Evolutionary conservation across 1,139 yeast genomes (phyloP), one percentile per base, ranked within the genome.

Genomic region (Scheffersomyces titani): DNA sequence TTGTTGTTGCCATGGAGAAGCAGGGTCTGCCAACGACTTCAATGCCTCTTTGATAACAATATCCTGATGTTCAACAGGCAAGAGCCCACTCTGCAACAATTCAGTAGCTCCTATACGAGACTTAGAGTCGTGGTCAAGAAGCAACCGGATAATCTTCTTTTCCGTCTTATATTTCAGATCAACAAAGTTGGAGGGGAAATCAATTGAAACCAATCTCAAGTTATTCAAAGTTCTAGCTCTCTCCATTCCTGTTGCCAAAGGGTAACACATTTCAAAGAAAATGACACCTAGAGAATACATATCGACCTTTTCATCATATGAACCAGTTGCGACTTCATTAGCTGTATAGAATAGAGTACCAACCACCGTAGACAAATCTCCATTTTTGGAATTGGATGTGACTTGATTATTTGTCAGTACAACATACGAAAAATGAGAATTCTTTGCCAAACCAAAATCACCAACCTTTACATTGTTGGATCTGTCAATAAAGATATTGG

Each of bases 301-400:
- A 70, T 96, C 99, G 22, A 94, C 97, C 64, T 94, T 94, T 61
- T 90, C 97, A 67, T 92, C 89, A 69, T 94, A 94, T 24, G 83
- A 78, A 1, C 96, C 96, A 18, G 85, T 79, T 6, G 90, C 77
- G 0, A 93, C 96, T 68, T 96, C 99, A 36, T 86, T 86, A 0
- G 99, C 99, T 54, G 94, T 96, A 68, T 96, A 96, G 51, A 94
- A 81, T 0, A 96, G 87, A 0, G 99, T 96, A 3, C 99, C 99
- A 45, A 94, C 92, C 44, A 92, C 93, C 0, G 97, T 90, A 0
- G 98, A 92, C 59, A 93, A 75, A 63, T 93, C 97, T 47, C 88
- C 96, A n/a, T 84, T 75, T 11, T 73, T 70, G 47, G 60, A 59
- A 1, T 68, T 57, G 0, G 78, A 63, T 5, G 72, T 57, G 5